These are phyloP conservation scores for Nicotiana tomentosiformis DNA, from an alignment of 257 asterid species.

Conservation along the genomic window DNA sequence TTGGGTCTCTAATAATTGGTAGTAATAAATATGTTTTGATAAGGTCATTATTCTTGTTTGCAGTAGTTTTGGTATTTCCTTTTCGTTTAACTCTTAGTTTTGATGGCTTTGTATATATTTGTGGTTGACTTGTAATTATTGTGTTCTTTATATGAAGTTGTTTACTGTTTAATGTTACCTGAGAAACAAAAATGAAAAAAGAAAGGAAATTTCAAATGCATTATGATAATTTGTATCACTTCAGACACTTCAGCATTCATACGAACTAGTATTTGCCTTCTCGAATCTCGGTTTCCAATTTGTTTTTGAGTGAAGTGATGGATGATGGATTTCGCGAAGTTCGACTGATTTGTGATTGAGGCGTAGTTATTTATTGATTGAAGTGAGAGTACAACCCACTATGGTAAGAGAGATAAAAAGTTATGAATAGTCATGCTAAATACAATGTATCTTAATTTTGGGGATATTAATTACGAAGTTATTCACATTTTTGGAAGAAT, in stretches of 20 bases:
- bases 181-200: not conserved
- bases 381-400: not conserved
- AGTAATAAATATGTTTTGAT: not conserved
- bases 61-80: not conserved
- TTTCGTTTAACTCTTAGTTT: not conserved
- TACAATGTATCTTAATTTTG: not conserved
- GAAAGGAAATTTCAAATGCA: not conserved
- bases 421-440: not conserved
- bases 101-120: not conserved
- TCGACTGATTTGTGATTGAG: not conserved
- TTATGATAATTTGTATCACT: not conserved
- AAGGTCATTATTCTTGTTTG: not conserved
- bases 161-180: not conserved
- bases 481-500: not conserved
- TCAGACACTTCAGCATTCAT: not conserved
- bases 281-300: not conserved
- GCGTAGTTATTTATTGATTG: not conserved
- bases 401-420: not conserved
- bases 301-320: not conserved
- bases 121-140: conserved; percentile 1
- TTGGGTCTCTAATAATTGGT: not conserved
- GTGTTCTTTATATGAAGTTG: not conserved
- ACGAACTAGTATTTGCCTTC: not conserved
- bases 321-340: not conserved
- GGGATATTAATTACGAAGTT: not conserved